Conservation (phyloP, 192 early-diverging fungal genomes). For the Allomyces javanicus region DNA sequence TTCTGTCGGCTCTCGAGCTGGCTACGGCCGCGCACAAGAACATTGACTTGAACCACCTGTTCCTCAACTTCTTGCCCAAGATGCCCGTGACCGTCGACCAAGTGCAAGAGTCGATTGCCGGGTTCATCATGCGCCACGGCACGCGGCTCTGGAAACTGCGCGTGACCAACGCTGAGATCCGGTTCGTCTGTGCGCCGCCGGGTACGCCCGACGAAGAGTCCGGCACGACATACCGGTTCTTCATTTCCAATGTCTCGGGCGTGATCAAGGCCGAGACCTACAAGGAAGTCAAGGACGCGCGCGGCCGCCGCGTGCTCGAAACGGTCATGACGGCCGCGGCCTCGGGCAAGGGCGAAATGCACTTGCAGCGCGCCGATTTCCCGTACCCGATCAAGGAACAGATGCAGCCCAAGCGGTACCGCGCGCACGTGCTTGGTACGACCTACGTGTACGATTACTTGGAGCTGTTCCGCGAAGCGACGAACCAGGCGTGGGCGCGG, state of each 20-base stretch:
- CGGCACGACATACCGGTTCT: conserved; percentile 64
- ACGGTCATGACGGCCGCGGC: conserved; percentile 1
- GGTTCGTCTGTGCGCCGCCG: conserved; percentile 61
- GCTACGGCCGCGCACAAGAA: conserved; percentile 76
- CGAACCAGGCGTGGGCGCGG: conserved; percentile 60
- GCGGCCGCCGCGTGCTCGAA: conserved; percentile 59
- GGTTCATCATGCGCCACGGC: conserved; percentile 82
- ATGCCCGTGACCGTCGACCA: conserved; percentile 72
- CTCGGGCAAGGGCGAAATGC: conserved; percentile 53
- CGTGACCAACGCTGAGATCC: conserved; percentile 88
- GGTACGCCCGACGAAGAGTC: background rate
- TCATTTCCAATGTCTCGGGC: conserved; percentile 76
- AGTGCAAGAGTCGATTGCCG: conserved; percentile 64
- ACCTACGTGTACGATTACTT: conserved; percentile 99
- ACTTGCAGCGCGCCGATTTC: conserved; percentile 56
- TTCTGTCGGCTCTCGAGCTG: conserved; percentile 85
- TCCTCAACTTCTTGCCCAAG: conserved; percentile 94
- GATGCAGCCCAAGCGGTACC: conserved; percentile 90
- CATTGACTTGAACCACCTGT: conserved; percentile 96
- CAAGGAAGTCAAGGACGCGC: conserved; percentile 67
- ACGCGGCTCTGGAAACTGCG: conserved; percentile 85
- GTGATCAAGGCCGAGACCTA: conserved; percentile 84
- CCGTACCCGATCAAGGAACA: conserved; percentile 85
- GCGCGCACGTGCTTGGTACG: conserved; percentile 93
- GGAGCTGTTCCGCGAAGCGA: conserved; percentile 78